Evolutionary conservation across 1,284 basidiomycete species (phyloP).

Genomic region (Cryptococcus sp.): DNA sequence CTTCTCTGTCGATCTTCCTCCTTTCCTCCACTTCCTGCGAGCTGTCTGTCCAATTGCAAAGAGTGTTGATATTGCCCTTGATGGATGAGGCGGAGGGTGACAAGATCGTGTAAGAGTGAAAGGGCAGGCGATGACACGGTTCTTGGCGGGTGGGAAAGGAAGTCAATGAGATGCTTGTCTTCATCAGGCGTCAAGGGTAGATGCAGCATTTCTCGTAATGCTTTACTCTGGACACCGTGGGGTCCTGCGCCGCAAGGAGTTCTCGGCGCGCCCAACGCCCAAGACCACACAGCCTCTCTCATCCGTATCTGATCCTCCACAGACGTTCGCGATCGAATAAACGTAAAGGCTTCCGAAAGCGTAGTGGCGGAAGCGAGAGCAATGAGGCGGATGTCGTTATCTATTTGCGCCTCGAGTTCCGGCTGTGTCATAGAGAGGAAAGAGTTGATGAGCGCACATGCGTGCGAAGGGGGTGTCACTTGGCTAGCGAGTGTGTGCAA

Average conservation of each 20-base stretch:
- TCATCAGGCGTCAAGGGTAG: constrained; percentile 46
- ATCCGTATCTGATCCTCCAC: constrained; percentile 14
- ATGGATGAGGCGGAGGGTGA: constrained; percentile 75
- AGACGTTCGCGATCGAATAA: constrained; percentile 20
- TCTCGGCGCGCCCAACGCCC: constrained; percentile 39
- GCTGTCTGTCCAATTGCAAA: constrained; percentile 67
- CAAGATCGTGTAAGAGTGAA: constrained; percentile 72
- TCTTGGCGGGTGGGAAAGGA: constrained; percentile 54
- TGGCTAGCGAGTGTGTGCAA: constrained; percentile 33
- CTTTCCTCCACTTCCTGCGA: constrained; percentile 50
- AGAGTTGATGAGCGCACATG: constrained; percentile 30
- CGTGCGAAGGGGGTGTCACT: constrained; percentile 32
- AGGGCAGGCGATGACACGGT: constrained; percentile 58
- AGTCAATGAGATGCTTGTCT: constrained; percentile 38
- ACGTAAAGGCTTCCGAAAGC: constrained; percentile 30
- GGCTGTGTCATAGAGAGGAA: constrained; percentile 27
- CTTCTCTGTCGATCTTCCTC: constrained; percentile 56
- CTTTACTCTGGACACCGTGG: constrained; percentile 29
- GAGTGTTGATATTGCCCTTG: constrained; percentile 70
- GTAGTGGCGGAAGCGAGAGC: constrained; percentile 27
- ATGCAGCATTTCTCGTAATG: constrained; percentile 42
- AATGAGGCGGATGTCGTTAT: constrained; percentile 29
- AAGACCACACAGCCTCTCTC: constrained; percentile 41
- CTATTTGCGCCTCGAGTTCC: constrained; percentile 8
- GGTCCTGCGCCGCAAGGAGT: constrained; percentile 28